Evolutionary conservation across 176 grass and related monocot species (phyloP), one percentile per base, ranked within the genome.

Genomic region (Otatea glauca): DNA sequence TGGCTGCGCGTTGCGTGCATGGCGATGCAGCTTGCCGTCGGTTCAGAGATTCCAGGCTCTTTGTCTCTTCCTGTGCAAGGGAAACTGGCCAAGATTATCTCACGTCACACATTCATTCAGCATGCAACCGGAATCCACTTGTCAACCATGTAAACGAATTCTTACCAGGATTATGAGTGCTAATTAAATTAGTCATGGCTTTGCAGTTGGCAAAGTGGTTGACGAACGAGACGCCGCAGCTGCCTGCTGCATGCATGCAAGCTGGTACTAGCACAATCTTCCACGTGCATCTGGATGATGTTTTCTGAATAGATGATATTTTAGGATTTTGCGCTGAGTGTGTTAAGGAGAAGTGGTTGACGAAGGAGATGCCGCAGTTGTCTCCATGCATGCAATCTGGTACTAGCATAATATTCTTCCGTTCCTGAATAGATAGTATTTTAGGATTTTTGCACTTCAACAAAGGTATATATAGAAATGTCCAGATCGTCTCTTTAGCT

Each of bases 1-100:
- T 54, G 27, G 18, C 18, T 18, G 27, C 65, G 44, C 24, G 55
- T 29, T 48, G 55, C n/a, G 13, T 49, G 64, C 6, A 37, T 74
- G 29, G 17, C 2, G 29, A 55, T 10, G 24, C 4, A n/a, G 72
- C 56, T 72, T 72, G 65, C 38, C 77, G 71, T 85, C 41, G 65
- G 65, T 86, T 90, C 47, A 41, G 72, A 82, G 54, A 90, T 65
- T 81, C 38, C 54, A 0, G 16, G 18, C 23, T 55, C 44, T 70
- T 70, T 76, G 34, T 89, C 69, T 51, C 68, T 59, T 88, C 45
- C 12, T 37, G 27, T 48, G 58, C 67, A 84, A 74, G 87, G 47
- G 81, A 89, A 81, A 70, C 20, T 60, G 60, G 29, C 14, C 13
- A 13, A 21, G 5, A 51, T 23, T 29, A 25, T 13, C 81, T 13